Base-by-base conservation (phyloP, 805 yeast genomes). In the Cyberlindnera misumaiensis region DNA sequence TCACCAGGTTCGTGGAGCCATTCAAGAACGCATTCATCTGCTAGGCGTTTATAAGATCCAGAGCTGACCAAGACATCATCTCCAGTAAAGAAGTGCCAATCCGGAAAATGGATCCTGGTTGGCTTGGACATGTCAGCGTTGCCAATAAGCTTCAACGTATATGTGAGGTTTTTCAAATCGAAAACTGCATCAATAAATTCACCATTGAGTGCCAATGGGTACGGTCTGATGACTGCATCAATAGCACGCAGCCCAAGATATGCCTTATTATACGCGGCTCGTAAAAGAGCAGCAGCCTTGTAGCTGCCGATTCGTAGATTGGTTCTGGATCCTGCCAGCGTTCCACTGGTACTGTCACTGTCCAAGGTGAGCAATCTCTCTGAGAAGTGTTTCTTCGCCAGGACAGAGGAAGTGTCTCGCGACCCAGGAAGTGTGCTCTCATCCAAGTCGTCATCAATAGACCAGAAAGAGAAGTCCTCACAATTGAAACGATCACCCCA, bases 401-500 rank as follows among this genome's bases (percentile, higher is more conserved):
- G 18, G 8, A 11, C 11, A 13, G 14, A 26, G 22, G 34, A 28
- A 4, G 11, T n/a, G 24, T 3, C 42, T 32, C 32, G 16, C 12
- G 32, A 35, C 2, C 47, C 40, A 1, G 39, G 36, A 7, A 40
- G 43, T 5, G 36, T 32, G 11, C 29, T 24, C 18, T 45, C 41
- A 36, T 43, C 34, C 40, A 33, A 49, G 46, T 44, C 54, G 41
- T 82, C 87, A 44, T 81, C 88, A 3, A 67, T 60, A 2, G 93
- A 81, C 83, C 82, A 90, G 40, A 90, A 73, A 1, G 96, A 84
- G 56, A 90, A 80, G 59, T 90, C 97, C 55, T 90, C 98, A 48
- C 87, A 79, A 52, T 90, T 90, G 95, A 97, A 90, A 18, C 71
- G 58, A 59, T 90, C 98, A 0, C 98, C 98, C 80, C 84, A 79